These are phyloP conservation scores for Acacia concinna DNA, from an alignment of 331 rosid genomes.

Conservation along the genomic window DNA sequence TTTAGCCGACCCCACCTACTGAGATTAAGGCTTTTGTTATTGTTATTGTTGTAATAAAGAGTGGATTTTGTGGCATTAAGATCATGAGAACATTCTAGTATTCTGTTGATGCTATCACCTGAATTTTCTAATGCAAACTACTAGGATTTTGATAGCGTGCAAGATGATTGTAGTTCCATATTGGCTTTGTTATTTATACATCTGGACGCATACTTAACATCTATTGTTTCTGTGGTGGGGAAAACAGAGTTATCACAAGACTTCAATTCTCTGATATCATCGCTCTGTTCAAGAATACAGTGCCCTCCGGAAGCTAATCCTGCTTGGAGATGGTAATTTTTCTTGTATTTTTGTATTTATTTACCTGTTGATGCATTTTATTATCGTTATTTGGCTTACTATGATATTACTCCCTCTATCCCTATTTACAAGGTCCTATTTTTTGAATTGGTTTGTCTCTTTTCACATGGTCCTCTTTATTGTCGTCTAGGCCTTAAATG, in stretches of 20 bases:
- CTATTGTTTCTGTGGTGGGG: constrained; percentile 21
- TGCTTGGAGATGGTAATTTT: constrained; percentile 72
- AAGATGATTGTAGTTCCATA: constrained; percentile 7
- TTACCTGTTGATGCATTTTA: neutral
- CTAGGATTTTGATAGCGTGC: neutral
- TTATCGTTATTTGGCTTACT: neutral
- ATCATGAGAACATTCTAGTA: neutral
- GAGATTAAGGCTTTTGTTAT: too few relatives aligned
- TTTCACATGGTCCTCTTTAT: too few relatives aligned
- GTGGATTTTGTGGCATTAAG: neutral
- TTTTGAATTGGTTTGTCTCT: too few relatives aligned
- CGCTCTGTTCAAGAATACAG: constrained; percentile 52
- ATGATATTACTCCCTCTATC: neutral
- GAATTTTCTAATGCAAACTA: neutral
- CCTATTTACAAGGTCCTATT: too few relatives aligned
- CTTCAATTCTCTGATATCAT: constrained; percentile 40
- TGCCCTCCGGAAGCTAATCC: constrained; percentile 79
- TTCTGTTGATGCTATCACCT: neutral
- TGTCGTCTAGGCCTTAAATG: too few relatives aligned
- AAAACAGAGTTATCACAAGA: constrained; percentile 42
- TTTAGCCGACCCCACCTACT: too few relatives aligned
- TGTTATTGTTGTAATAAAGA: too few relatives aligned
- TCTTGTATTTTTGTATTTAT: neutral
- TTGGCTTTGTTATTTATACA: neutral
- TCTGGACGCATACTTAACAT: constrained; percentile 6